Percentiles rank a stretch among this genome's conserved stretches.
Evolutionary conservation across 192 early-diverging fungal genomes (phyloP).

Genomic region (Kappamyces sp.): DNA sequence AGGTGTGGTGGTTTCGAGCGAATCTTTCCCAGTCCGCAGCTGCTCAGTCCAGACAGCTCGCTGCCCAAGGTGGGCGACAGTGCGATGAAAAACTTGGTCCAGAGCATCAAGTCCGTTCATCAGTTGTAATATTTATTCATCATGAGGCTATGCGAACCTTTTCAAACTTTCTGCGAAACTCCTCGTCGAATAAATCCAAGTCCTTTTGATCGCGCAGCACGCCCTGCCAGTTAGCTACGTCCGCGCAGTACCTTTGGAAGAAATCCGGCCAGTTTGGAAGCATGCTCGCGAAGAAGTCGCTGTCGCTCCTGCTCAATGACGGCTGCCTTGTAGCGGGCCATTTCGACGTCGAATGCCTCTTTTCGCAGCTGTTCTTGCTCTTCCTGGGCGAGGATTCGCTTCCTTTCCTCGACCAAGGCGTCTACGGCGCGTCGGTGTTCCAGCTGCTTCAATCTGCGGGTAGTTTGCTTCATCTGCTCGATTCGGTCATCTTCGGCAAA

Average conservation of each 20-base stretch:
- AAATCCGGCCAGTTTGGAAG: slow-evolving; percentile 45
- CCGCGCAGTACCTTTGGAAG: slow-evolving; percentile 44
- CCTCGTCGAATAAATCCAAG: slow-evolving; percentile 55
- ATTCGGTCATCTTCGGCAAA: slow-evolving; percentile 53
- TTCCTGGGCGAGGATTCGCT: slow-evolving; percentile 29
- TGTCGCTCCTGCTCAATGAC: slow-evolving; percentile 61
- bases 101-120: slow-evolving; percentile 20
- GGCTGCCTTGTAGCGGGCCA: slow-evolving; percentile 42
- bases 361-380: slow-evolving; percentile 29
- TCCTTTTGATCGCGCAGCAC: slow-evolving; percentile 54
- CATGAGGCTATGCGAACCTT: neutral
- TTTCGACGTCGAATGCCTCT: slow-evolving; percentile 26
- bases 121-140: slow-evolving; percentile 1
- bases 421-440: slow-evolving; percentile 56
- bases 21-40: slow-evolving; percentile 6
- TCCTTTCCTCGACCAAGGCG: slow-evolving; percentile 46
- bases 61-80: slow-evolving; percentile 18
- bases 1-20: slow-evolving; percentile 1
- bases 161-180: slow-evolving; percentile 45
- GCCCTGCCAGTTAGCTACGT: slow-evolving; percentile 30
- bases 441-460: slow-evolving; percentile 51
- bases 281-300: slow-evolving; percentile 55
- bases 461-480: slow-evolving; percentile 49
- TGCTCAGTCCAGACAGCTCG: neutral
- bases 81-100: slow-evolving; percentile 26